Percentiles rank a stretch among this genome's conserved stretches.
Conservation (phyloP, 148 eudicot species). For the Rhododendron henanense region DNA sequence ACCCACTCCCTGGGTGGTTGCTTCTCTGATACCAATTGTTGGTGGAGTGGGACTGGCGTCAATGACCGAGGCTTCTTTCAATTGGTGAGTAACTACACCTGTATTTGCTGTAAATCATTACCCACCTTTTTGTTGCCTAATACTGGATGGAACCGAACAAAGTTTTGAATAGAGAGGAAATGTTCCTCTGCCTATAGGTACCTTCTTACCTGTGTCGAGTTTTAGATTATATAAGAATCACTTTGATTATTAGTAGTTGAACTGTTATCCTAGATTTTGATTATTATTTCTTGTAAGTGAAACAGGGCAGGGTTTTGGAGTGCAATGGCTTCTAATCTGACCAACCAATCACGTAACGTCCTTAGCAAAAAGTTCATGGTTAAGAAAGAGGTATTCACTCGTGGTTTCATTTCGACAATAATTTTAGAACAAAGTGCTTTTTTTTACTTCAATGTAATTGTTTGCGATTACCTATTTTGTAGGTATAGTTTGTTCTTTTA, state of each 20-base stretch:
- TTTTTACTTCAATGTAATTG: not conserved
- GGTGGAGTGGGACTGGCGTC: constrained; percentile 98
- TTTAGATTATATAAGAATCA: not conserved
- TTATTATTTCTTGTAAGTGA: constrained; percentile 12
- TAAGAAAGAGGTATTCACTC: constrained; percentile 64
- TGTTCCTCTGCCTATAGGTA: not conserved
- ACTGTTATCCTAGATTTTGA: not conserved
- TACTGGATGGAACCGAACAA: not conserved
- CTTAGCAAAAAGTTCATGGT: constrained; percentile 96
- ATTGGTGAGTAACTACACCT: constrained; percentile 56
- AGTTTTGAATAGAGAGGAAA: not conserved
- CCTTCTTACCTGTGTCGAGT: not conserved
- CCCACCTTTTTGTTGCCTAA: not conserved
- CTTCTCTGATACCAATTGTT: constrained; percentile 79
- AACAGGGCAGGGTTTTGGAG: constrained; percentile 97
- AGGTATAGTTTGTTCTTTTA: not conserved
- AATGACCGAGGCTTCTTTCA: constrained; percentile 85
- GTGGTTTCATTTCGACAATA: not conserved
- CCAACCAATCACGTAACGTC: constrained; percentile 90
- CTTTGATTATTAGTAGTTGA: not conserved
- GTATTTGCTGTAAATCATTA: not conserved
- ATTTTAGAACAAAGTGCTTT: not conserved
- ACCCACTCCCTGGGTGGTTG: constrained; percentile 83
- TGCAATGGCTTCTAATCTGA: constrained; percentile 93
- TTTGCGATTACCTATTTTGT: not conserved